These are phyloP conservation scores for Sugiyamaella paludigena DNA, from an alignment of 1,139 yeast species.

Conservation along the genomic window DNA sequence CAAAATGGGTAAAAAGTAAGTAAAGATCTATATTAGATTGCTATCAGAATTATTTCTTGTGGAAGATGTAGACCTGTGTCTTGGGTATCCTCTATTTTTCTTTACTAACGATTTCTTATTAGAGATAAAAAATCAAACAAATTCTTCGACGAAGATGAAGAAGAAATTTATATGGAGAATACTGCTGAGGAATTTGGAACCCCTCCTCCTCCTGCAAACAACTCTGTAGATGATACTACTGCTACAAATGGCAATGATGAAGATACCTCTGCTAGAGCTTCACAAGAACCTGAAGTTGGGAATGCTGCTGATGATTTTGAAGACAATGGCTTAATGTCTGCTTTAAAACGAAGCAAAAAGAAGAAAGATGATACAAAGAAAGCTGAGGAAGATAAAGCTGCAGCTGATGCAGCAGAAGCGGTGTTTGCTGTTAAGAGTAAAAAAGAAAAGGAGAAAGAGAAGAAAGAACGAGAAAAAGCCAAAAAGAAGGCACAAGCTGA, in stretches of 20 bases:
- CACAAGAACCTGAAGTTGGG: conserved; percentile 43
- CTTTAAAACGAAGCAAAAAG: conserved; percentile 74
- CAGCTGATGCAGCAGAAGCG: conserved; percentile 54
- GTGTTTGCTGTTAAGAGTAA: conserved; percentile 65
- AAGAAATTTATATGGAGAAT: conserved; percentile 38
- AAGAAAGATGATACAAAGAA: conserved; percentile 59
- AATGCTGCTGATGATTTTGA: conserved; percentile 45
- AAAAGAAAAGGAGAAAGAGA: conserved; percentile 96
- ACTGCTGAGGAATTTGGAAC: conserved; percentile 55
- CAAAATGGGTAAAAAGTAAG: conserved; percentile 40
- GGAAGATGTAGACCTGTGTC: no score
- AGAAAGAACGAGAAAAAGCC: conserved; percentile 95
- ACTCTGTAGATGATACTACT: conserved; percentile 5
- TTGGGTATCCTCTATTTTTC: no score
- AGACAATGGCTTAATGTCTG: conserved; percentile 71
- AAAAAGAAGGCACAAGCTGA: conserved; percentile 89
- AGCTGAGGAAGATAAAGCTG: conserved; percentile 34
- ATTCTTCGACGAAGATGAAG: conserved; percentile 82
- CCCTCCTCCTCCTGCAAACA: conserved; percentile 21
- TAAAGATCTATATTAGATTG: no score
- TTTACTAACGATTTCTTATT: no score
- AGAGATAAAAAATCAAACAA: conserved; percentile 54
- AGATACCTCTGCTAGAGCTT: conserved; percentile 26
- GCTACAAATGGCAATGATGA: conserved; percentile 16
- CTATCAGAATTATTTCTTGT: no score